phyloP scores from a whole-genome alignment of 2,329 filamentous ascomycete species.

The Ophiocordyceps camponoti-leonardi region DNA sequence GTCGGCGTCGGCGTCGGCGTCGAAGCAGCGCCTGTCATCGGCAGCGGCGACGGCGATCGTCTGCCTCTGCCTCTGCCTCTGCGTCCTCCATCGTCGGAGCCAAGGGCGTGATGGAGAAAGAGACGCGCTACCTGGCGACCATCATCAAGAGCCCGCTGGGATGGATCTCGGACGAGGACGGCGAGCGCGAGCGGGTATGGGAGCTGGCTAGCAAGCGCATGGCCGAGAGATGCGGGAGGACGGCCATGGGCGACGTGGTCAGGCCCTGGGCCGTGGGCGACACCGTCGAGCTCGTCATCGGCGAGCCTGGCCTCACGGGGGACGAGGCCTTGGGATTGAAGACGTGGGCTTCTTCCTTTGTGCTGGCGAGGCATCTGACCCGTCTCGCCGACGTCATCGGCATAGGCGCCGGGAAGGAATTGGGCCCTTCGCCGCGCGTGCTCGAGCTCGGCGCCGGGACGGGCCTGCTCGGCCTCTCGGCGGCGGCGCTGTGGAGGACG shows the following conservation, averaged over 20 bases:
- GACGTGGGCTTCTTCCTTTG: conserved; percentile 85
- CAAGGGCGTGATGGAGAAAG: conserved; percentile 25
- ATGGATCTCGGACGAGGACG: conserved; percentile 47
- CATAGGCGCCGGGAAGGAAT: background rate
- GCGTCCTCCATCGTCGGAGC: conserved; percentile 15
- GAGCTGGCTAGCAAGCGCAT: conserved; percentile 62
- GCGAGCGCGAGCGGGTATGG: conserved; percentile 52
- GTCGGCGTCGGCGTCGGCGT: no score
- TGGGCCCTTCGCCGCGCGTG: conserved; percentile 18
- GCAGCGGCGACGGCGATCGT: conserved; percentile 21
- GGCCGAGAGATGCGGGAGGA: conserved; percentile 69
- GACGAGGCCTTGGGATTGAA: conserved; percentile 74
- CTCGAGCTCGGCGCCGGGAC: conserved; percentile 84
- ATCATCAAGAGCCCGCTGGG: conserved; percentile 49
- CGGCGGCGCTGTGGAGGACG: conserved; percentile 52
- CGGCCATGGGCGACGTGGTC: conserved; percentile 39
- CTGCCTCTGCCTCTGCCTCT: conserved; percentile 4
- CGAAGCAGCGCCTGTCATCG: no score
- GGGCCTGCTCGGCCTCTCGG: conserved; percentile 75
- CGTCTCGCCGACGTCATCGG: conserved; percentile 28
- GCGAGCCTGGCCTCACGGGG: conserved; percentile 74
- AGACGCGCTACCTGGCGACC: conserved; percentile 49
- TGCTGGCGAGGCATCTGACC: conserved; percentile 58
- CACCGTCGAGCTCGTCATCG: conserved; percentile 49
- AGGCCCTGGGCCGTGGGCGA: conserved; percentile 15